Evolutionary conservation across 2,329 filamentous ascomycete species (phyloP).

Genomic region (Alternaria sp.): DNA sequence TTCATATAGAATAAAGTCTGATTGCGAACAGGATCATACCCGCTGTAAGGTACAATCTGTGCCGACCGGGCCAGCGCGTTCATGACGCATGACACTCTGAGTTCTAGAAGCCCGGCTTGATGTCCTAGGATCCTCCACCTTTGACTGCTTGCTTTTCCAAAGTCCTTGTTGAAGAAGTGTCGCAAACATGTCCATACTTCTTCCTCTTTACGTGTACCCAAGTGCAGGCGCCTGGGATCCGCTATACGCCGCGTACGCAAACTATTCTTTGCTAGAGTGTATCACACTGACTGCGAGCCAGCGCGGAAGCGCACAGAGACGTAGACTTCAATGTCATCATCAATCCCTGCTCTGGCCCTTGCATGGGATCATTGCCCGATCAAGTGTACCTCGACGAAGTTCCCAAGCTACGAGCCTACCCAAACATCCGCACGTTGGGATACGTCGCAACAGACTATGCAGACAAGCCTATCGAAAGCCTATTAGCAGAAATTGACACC

Average conservation of each 20-base stretch:
- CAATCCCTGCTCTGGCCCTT: slow-evolving; percentile 55
- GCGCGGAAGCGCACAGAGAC: slow-evolving; percentile 44
- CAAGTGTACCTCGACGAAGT: slow-evolving; percentile 47
- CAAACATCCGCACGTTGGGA: slow-evolving; percentile 59
- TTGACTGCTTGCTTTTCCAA: no score
- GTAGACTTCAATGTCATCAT: slow-evolving; percentile 60
- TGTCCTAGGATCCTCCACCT: no score
- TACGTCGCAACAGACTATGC: slow-evolving; percentile 61
- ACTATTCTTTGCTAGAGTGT: not conserved
- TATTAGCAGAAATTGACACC: slow-evolving; percentile 52
- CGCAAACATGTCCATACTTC: slow-evolving; percentile 48
- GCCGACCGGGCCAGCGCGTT: no score
- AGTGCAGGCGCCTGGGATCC: slow-evolving; percentile 56
- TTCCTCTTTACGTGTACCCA: slow-evolving; percentile 61
- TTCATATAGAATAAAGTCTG: no score
- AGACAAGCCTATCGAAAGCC: slow-evolving; percentile 30
- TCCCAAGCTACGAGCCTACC: slow-evolving; percentile 48
- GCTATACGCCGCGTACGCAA: slow-evolving; percentile 52
- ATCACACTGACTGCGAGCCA: not conserved
- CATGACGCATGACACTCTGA: no score
- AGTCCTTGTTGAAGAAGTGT: no score
- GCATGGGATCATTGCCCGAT: slow-evolving; percentile 34
- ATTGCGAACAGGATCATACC: no score
- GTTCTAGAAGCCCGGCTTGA: no score
- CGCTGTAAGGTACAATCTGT: no score